These are phyloP conservation scores for Aspergillus spinulosporus DNA, from an alignment of 2,329 filamentous ascomycete genomes.

Conservation along the genomic window DNA sequence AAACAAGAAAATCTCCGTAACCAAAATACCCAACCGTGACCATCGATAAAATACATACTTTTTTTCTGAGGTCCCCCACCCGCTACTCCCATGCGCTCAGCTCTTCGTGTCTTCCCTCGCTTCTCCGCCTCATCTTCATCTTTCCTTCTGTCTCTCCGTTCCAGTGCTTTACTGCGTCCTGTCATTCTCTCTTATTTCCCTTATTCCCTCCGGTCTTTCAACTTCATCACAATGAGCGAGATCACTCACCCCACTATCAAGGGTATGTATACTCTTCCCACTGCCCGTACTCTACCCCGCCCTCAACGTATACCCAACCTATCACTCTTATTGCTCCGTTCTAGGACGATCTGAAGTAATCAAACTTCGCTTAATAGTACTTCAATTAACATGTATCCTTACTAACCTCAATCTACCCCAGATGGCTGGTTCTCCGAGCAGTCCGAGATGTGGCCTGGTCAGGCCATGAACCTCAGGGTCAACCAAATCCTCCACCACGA, in stretches of 20 bases:
- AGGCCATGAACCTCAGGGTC: constrained; percentile 98
- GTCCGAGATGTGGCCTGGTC: constrained; percentile 97
- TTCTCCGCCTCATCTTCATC: constrained; percentile 13
- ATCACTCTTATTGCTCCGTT: constrained; percentile 10
- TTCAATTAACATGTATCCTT: not conserved
- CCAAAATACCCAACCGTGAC: constrained; percentile 13
- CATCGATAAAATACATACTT: constrained; percentile 14
- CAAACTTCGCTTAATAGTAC: not conserved
- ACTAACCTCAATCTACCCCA: constrained; percentile 40
- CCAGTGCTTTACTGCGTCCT: constrained; percentile 25
- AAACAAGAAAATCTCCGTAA: constrained; percentile 15
- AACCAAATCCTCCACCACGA: constrained; percentile 98
- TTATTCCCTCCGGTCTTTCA: constrained; percentile 21
- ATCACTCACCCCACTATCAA: constrained; percentile 76
- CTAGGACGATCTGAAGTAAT: not conserved
- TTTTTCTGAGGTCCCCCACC: constrained; percentile 21
- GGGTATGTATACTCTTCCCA: constrained; percentile 51
- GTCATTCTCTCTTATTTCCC: constrained; percentile 18
- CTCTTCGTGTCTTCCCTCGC: constrained; percentile 20
- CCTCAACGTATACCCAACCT: not conserved
- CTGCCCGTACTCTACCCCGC: constrained; percentile 21
- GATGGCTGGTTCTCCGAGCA: constrained; percentile 99
- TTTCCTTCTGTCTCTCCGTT: constrained; percentile 26
- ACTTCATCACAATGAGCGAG: constrained; percentile 61
- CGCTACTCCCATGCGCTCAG: constrained; percentile 17